Conservation (phyloP, 257 asterid genomes). For the Leptodermis oblonga region DNA sequence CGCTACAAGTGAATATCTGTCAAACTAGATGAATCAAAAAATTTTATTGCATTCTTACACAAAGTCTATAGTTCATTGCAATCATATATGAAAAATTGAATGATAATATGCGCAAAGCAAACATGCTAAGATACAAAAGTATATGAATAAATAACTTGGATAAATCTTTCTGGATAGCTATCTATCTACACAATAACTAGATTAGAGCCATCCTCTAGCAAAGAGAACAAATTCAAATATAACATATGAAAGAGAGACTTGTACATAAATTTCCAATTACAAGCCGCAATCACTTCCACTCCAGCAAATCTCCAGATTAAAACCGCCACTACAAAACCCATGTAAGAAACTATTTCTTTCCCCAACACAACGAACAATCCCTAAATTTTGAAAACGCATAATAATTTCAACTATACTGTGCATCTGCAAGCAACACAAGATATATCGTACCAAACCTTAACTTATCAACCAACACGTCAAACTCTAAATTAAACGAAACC, state of each 20-base stretch:
- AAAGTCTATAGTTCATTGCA: neutral
- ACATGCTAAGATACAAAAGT: neutral
- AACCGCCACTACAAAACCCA: neutral
- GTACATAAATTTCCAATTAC: neutral
- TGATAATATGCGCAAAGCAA: no score
- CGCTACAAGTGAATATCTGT: neutral
- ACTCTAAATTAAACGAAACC: neutral
- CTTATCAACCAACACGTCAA: neutral
- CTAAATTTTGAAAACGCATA: neutral
- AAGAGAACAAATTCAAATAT: neutral
- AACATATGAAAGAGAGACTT: neutral
- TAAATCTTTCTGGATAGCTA: no score
- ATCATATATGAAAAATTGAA: neutral
- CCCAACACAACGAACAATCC: neutral
- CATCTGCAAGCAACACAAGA: neutral
- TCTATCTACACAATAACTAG: neutral
- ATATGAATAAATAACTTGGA: neutral
- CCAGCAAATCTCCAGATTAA: neutral
- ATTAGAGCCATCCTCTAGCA: neutral
- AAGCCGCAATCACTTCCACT: neutral
- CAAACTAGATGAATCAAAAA: neutral
- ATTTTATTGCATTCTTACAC: neutral
- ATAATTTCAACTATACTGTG: no score
- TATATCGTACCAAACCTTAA: neutral
- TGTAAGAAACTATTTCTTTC: neutral